Percentiles rank a stretch among this genome's conserved stretches.
Conservation (phyloP, 768 basidiomycete species). For the Lactarius hengduanensis region DNA sequence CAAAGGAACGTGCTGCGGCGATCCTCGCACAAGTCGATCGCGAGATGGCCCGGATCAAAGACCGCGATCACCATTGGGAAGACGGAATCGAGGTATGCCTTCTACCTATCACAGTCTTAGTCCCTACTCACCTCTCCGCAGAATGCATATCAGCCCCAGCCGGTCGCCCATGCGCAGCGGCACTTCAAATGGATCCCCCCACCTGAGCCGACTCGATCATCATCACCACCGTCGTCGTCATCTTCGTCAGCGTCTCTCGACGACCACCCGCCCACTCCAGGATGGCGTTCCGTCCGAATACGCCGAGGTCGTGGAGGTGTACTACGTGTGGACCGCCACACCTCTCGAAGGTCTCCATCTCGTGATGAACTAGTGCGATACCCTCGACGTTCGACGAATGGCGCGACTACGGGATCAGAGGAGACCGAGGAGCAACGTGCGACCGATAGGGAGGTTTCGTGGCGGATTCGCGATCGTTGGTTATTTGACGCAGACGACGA, state of each 20-base stretch:
- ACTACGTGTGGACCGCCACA: constrained; percentile 68
- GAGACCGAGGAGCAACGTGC: constrained; percentile 32
- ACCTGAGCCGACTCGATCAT: constrained; percentile 36
- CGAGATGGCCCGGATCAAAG: constrained; percentile 57
- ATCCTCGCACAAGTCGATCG: constrained; percentile 64
- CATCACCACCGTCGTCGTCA: constrained; percentile 32
- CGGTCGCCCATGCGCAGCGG: constrained; percentile 56
- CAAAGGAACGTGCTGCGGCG: constrained; percentile 60
- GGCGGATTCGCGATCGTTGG: constrained; percentile 59
- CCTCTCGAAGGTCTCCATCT: constrained; percentile 25
- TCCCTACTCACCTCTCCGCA: constrained; percentile 33
- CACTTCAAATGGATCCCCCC: constrained; percentile 64
- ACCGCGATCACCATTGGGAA: constrained; percentile 80
- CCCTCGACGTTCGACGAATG: constrained; percentile 27
- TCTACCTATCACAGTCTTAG: neutral
- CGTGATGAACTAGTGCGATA: constrained; percentile 20
- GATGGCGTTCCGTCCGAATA: constrained; percentile 57
- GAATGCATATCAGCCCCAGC: constrained; percentile 70
- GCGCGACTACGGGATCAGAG: constrained; percentile 26
- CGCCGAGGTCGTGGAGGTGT: constrained; percentile 85
- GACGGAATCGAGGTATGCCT: constrained; percentile 75
- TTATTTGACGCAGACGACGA: constrained; percentile 64
- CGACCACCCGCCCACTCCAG: constrained; percentile 34
- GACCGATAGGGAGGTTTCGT: constrained; percentile 42
- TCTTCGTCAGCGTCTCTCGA: constrained; percentile 32